phyloP scores from a whole-genome alignment of 1,284 basidiomycete genomes.

The Stereum hirsutum region DNA sequence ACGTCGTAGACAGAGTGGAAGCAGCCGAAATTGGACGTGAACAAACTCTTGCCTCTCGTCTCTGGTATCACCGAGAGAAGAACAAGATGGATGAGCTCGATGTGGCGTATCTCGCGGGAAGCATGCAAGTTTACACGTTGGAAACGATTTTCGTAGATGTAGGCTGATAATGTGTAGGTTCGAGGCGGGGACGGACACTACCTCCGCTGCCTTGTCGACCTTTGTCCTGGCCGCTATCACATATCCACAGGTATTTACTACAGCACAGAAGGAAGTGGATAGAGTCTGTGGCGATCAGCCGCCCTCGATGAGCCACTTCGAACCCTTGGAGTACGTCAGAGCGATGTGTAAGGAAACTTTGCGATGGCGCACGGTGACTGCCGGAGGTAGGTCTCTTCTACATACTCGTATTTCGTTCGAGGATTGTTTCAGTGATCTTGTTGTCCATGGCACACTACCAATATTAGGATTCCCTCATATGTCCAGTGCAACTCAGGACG shows the following conservation, averaged over 20 bases:
- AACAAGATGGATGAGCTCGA: constrained; percentile 1
- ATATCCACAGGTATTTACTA: constrained; percentile 6
- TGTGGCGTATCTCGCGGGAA: not conserved
- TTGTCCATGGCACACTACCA: not conserved
- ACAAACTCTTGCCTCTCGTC: not conserved
- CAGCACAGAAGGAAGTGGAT: constrained; percentile 11
- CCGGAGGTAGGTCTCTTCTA: constrained; percentile 3
- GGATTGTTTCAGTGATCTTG: not conserved
- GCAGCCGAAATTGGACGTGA: not conserved
- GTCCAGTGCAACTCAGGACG: constrained; percentile 8
- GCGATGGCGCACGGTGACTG: constrained; percentile 6
- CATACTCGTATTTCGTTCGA: not conserved
- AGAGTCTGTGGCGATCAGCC: constrained; percentile 6
- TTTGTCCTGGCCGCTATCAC: constrained; percentile 8
- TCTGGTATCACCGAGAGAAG: not conserved
- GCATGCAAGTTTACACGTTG: not conserved
- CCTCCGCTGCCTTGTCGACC: constrained; percentile 3
- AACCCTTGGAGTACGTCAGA: constrained; percentile 6
- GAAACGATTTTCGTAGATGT: not conserved
- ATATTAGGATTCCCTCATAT: not conserved
- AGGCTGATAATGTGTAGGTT: not conserved
- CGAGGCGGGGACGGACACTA: constrained; percentile 6
- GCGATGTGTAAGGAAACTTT: constrained; percentile 9
- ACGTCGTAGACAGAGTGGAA: not conserved
- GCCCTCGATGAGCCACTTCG: constrained; percentile 5